phyloP scores from a whole-genome alignment of 2,329 filamentous ascomycete species.

The Curvularia verruculosa region DNA sequence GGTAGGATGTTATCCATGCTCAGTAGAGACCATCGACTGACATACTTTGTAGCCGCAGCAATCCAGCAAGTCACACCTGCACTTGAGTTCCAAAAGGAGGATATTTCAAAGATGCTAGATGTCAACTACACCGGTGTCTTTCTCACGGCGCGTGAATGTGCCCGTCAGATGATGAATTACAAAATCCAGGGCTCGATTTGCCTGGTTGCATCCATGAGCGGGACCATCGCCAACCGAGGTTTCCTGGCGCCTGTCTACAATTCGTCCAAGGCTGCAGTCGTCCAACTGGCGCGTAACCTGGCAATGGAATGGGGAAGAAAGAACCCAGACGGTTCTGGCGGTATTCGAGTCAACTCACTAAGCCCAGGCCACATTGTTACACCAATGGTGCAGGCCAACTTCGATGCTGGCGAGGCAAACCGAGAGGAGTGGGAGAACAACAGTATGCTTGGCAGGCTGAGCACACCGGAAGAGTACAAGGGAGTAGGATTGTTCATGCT shows the following conservation, averaged over 20 bases:
- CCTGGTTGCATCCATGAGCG: constrained; percentile 67
- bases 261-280: constrained; percentile 73
- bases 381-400: constrained; percentile 80
- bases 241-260: constrained; percentile 72
- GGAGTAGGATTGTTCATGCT: constrained; percentile 44
- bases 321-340: constrained; percentile 58
- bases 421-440: constrained; percentile 72
- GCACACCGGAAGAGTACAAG: constrained; percentile 45
- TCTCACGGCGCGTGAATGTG: constrained; percentile 65
- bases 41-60: constrained; percentile 59
- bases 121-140: constrained; percentile 66
- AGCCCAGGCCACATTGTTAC: constrained; percentile 80
- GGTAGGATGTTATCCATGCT: constrained; percentile 18
- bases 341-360: constrained; percentile 79
- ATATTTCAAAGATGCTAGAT: constrained; percentile 64
- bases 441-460: constrained; percentile 72
- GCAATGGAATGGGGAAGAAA: constrained; percentile 68
- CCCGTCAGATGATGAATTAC: constrained; percentile 66
- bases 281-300: constrained; percentile 72
- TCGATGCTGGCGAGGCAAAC: constrained; percentile 71
- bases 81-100: constrained; percentile 71
- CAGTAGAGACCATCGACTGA: not conserved
- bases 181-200: constrained; percentile 63
- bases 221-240: constrained; percentile 66
- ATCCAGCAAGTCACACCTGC: constrained; percentile 82